Evolutionary conservation across 2,329 filamentous ascomycete genomes (phyloP).

Genomic region (Fusarium pseudoanthophilum): DNA sequence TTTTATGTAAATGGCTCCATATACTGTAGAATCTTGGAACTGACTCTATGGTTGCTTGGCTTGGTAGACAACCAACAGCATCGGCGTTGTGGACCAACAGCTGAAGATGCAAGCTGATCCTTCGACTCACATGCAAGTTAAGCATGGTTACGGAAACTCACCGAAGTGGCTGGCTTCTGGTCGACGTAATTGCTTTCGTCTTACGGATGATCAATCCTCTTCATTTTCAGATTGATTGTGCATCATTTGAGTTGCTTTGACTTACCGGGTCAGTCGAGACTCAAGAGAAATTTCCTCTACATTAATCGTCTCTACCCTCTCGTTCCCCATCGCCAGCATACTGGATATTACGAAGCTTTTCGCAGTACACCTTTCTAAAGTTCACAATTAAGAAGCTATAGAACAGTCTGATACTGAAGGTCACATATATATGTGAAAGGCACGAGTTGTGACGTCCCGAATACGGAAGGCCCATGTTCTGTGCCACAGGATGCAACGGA

Average conservation of each 20-base stretch:
- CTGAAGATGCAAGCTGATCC: neutral
- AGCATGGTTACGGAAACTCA: neutral
- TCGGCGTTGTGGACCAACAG: neutral
- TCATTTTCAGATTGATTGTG: neutral
- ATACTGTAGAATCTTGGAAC: fast-evolving
- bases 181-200: neutral
- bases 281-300: neutral
- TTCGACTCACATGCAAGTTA: neutral
- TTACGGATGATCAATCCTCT: neutral
- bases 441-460: neutral
- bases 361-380: fast-evolving
- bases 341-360: fast-evolving
- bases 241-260: neutral
- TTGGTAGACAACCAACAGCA: neutral
- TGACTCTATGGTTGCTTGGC: fast-evolving
- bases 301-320: no score
- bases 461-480: neutral
- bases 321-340: no score
- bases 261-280: neutral
- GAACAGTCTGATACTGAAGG: neutral
- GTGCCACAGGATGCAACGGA: neutral
- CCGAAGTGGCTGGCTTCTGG: neutral
- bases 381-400: no score
- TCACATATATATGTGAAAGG: neutral
- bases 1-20: neutral